These are phyloP conservation scores for Fusarium buxicola DNA, from an alignment of 2,329 filamentous ascomycete genomes.

Conservation along the genomic window DNA sequence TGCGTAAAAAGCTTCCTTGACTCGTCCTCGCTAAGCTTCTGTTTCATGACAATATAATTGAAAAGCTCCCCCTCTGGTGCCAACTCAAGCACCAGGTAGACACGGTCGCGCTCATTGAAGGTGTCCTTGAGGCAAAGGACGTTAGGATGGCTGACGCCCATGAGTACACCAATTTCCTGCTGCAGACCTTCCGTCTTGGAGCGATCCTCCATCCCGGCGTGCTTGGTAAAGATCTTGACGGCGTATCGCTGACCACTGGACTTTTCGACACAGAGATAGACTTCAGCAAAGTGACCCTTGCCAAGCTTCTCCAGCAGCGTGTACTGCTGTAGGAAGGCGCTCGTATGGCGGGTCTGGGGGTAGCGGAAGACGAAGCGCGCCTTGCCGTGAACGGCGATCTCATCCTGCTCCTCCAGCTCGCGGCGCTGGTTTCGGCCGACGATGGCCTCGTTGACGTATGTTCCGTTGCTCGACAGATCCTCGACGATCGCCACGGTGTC, in stretches of 20 bases:
- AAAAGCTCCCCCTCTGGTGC: constrained; percentile 95
- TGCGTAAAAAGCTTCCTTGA: constrained; percentile 89
- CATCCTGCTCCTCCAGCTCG: constrained; percentile 89
- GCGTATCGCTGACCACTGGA: constrained; percentile 84
- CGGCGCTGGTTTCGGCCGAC: constrained; percentile 92
- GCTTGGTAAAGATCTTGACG: constrained; percentile 94
- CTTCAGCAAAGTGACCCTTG: constrained; percentile 94
- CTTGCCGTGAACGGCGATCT: constrained; percentile 87
- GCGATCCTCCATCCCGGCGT: constrained; percentile 82
- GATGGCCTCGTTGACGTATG: constrained; percentile 92
- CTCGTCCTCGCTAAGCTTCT: constrained; percentile 87
- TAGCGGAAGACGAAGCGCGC: constrained; percentile 94
- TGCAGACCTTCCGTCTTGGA: constrained; percentile 88
- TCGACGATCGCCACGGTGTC: constrained; percentile 82
- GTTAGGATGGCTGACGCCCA: constrained; percentile 96
- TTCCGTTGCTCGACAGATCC: constrained; percentile 95
- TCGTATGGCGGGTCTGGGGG: constrained; percentile 78
- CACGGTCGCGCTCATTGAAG: constrained; percentile 89
- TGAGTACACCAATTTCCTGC: constrained; percentile 95
- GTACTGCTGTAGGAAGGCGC: constrained; percentile 88
- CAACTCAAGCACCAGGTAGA: constrained; percentile 91
- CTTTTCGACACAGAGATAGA: constrained; percentile 91
- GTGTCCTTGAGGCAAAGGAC: constrained; percentile 94
- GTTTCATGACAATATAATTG: constrained; percentile 91
- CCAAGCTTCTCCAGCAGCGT: constrained; percentile 85